Base-by-base conservation (phyloP, 1,284 basidiomycete species). In the Pseudozyma tsukubaensis region DNA sequence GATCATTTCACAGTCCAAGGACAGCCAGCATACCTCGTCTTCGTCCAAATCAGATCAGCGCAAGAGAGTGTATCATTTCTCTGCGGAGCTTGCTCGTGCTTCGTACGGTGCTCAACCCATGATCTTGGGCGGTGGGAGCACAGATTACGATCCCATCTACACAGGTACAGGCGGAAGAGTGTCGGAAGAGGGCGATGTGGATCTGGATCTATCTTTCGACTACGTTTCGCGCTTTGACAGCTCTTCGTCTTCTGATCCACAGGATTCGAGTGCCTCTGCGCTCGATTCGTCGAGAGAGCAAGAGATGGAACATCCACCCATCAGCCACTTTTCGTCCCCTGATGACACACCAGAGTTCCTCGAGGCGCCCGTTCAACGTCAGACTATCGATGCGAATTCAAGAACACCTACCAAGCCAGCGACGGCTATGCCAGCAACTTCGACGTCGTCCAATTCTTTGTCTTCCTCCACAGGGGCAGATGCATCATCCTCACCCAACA, bases 191-290 rank as follows among this genome's bases (percentile, higher is more conserved):
- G 63, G 54, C 18, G 67, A 72, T 50, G 78, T 80, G 8, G 71
- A 80, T 34, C 65, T 80, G 32, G 74, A 78, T 40, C 50, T 78
- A 13, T 77, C 74, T 7, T 80, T 80, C 50, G 78, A 80, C 53
- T 80, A 76, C 44, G 58, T 76, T 36, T 77, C 74, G 29, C 53
- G 60, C 13, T 68, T 73, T 55, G 73, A 78, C 50, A 42, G 49
- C 14, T 62, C 59, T 6, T 62, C 66, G 9, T 58, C 66, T 6
- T 69, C 61, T 2, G 54, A 64, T 9, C 61, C 50, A 11, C 61
- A 56, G 19, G 61, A 70, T 12, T 64, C 67, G 39, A 70, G 67
- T 21, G 53, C n/a, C 21, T 35, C 34, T 40, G 67, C 67, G 1
- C 34, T 69, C 9, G 67, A 63, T 11, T 59, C 62, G 18, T 72